These are phyloP conservation scores for Alliaria petiolata DNA, from an alignment of 345 rosid genomes.

Conservation along the genomic window DNA sequence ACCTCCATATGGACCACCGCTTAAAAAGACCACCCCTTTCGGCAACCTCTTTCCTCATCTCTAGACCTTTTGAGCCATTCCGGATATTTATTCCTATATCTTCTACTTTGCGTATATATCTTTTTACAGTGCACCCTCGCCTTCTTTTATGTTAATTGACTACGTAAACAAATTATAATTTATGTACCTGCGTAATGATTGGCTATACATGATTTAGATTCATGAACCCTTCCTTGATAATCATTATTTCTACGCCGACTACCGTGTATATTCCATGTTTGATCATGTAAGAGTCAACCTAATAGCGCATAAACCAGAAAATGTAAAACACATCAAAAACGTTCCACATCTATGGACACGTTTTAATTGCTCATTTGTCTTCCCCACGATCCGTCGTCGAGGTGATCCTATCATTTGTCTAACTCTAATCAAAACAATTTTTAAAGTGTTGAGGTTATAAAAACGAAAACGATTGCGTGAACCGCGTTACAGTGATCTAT, in stretches of 20 bases:
- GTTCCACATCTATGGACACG: slow-evolving; percentile 13
- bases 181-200: neutral
- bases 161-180: neutral
- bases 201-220: slow-evolving; percentile 20
- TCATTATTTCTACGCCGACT: slow-evolving; percentile 17
- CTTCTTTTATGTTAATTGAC: neutral
- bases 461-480: slow-evolving; percentile 21
- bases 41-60: slow-evolving; percentile 26
- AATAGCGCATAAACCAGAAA: neutral
- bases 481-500: neutral
- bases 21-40: neutral
- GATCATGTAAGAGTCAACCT: slow-evolving; percentile 14
- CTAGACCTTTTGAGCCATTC: slow-evolving; percentile 6
- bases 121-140: neutral
- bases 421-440: neutral
- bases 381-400: slow-evolving; percentile 11
- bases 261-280: slow-evolving; percentile 29
- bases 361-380: slow-evolving; percentile 7
- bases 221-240: slow-evolving; percentile 8
- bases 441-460: neutral
- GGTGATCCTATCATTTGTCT: neutral
- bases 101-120: neutral
- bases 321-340: neutral
- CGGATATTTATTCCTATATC: neutral
- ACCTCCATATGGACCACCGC: neutral